Evolutionary conservation across 768 basidiomycete species (phyloP).

Genomic region (Boletus rex-veris): DNA sequence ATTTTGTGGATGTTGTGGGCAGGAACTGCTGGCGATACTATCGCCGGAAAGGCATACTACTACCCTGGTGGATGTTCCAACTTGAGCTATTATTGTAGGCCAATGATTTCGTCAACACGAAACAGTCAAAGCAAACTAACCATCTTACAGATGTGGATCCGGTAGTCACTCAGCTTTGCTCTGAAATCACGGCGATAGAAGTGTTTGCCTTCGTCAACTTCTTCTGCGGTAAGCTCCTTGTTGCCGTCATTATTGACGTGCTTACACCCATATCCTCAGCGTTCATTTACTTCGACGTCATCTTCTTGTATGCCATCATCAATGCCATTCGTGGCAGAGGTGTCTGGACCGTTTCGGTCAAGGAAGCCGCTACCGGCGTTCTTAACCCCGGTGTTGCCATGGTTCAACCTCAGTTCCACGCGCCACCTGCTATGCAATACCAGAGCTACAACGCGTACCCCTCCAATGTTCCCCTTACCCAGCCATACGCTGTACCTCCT

Average conservation of each 20-base stretch:
- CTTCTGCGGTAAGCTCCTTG: slow-evolving; percentile 18
- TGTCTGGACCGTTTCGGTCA: slow-evolving; percentile 25
- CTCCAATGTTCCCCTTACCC: slow-evolving; percentile 1
- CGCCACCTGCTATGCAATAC: slow-evolving; percentile 5
- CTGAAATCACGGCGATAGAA: slow-evolving; percentile 20
- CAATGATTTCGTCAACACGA: neutral
- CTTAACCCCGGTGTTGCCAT: neutral
- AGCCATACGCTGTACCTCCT: slow-evolving; percentile 7
- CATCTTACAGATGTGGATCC: slow-evolving; percentile 5
- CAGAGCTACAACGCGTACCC: slow-evolving; percentile 3
- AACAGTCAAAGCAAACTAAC: neutral
- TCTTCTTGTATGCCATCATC: slow-evolving; percentile 24
- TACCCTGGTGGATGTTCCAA: slow-evolving; percentile 19
- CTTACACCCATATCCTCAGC: slow-evolving; percentile 8
- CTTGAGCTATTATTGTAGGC: slow-evolving; percentile 7
- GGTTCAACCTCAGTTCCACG: slow-evolving; percentile 7
- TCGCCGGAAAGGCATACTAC: slow-evolving; percentile 1
- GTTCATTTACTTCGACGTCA: slow-evolving; percentile 23
- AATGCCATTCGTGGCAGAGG: slow-evolving; percentile 18
- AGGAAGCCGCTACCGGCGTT: slow-evolving; percentile 11
- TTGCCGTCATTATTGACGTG: neutral
- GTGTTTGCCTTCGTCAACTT: slow-evolving; percentile 22
- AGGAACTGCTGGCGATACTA: slow-evolving; percentile 11
- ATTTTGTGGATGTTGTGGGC: slow-evolving; percentile 25
- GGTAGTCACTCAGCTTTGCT: slow-evolving; percentile 9